Evolutionary conservation across 306 rosid genomes (phyloP).

Genomic region (Acacia melanoxylon): DNA sequence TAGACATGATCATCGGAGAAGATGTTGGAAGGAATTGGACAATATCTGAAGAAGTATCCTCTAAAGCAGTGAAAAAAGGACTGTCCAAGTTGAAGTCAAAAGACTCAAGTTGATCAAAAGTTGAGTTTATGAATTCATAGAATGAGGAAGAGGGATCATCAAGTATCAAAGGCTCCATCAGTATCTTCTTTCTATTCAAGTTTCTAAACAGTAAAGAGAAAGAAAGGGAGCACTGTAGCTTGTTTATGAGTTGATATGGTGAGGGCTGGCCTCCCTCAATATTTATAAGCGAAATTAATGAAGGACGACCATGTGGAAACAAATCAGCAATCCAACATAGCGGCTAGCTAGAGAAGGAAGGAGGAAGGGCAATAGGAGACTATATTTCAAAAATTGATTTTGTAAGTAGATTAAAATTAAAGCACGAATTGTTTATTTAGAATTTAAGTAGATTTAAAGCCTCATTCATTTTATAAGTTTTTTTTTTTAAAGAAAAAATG

Average conservation of each 20-base stretch:
- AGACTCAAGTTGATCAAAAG: constrained; percentile 36
- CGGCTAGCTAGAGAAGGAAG: neutral
- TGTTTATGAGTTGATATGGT: neutral
- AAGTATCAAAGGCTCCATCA: constrained; percentile 33
- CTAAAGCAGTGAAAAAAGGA: constrained; percentile 29
- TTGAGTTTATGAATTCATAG: constrained; percentile 31
- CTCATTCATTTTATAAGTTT: too few species aligned
- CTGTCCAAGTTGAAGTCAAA: constrained; percentile 34
- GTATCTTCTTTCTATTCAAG: constrained; percentile 23
- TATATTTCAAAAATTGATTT: neutral
- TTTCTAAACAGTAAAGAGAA: neutral
- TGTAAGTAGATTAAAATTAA: neutral
- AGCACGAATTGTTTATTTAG: too few species aligned
- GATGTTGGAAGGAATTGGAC: neutral
- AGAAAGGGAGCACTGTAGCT: neutral
- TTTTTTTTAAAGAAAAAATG: too few species aligned
- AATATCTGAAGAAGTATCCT: constrained; percentile 17
- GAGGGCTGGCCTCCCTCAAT: neutral
- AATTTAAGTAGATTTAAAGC: too few species aligned
- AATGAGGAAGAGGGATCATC: constrained; percentile 40
- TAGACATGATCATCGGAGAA: constrained; percentile 31
- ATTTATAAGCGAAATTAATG: constrained; percentile 25
- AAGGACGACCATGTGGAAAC: constrained; percentile 17
- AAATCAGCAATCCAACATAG: constrained; percentile 8
- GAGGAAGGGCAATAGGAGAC: neutral